These are phyloP conservation scores for Flaveria sonorensis DNA, from an alignment of 129 eudicot genomes.

Conservation along the genomic window DNA sequence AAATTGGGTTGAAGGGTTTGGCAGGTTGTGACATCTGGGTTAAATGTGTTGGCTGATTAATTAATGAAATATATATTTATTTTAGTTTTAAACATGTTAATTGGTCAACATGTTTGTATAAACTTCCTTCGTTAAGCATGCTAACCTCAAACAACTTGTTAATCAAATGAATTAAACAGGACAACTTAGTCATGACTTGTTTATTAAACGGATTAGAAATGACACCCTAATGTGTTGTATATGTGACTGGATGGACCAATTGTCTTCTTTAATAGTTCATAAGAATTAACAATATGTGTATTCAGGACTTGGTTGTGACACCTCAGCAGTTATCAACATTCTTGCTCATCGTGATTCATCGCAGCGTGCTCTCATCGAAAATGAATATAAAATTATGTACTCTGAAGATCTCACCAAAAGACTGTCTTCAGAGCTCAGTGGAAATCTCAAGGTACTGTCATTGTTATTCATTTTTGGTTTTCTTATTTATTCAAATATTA, in stretches of 20 bases:
- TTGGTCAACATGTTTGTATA: neutral
- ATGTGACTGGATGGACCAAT: neutral
- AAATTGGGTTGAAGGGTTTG: neutral
- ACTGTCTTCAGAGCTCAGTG: slow-evolving; percentile 68
- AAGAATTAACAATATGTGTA: slow-evolving; percentile 7
- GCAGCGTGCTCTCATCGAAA: slow-evolving; percentile 76
- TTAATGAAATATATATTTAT: neutral
- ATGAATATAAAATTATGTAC: slow-evolving; percentile 65
- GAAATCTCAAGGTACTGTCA: slow-evolving; percentile 59
- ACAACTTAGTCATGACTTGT: neutral
- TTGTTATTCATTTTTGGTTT: slow-evolving; percentile 1
- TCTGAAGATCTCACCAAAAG: slow-evolving; percentile 67
- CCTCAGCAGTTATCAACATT: slow-evolving; percentile 58
- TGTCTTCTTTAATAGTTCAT: neutral
- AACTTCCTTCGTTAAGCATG: neutral
- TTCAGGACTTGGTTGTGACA: slow-evolving; percentile 91
- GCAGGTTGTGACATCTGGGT: neutral
- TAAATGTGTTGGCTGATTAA: neutral
- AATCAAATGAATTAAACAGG: neutral
- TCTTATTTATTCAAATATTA: slow-evolving; percentile 6
- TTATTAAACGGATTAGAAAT: neutral
- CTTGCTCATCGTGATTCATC: slow-evolving; percentile 88
- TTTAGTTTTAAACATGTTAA: neutral
- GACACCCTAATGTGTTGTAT: neutral
- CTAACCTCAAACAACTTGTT: neutral